Base-by-base conservation (phyloP, 2,329 filamentous ascomycete species). In the Colletotrichum cuscutae region DNA sequence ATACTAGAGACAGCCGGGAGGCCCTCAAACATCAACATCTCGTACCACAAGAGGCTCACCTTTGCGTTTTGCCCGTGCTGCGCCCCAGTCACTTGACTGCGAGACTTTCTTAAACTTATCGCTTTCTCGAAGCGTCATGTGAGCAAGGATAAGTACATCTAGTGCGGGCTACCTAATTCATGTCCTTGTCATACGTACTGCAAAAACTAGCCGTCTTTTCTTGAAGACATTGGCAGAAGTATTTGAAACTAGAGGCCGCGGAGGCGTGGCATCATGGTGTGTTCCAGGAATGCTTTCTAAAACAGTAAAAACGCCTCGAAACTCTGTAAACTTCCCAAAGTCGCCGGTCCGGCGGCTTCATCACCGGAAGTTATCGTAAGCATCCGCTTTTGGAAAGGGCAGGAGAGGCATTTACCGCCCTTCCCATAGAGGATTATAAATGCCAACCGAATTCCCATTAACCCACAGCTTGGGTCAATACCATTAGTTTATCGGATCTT, bases 381-480 rank as follows among this genome's bases (percentile, higher is more conserved):
- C 15, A n/a, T 46, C 42, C 42, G 19, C 19, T 46, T 42, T 42
- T 13, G 0, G 13, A 42, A 42, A 42, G 13, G 12, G 37, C 32
- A 42, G 37, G 15, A 42, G 13, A 15, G 15, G 37, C 37, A 42
- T 15, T 3, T 8, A 0, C 15, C 32, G 12, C 37, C 37, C 12
- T 19, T 42, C 15, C 15, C 37, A 19, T 7, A 1, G 0, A 42
- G 15, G 15, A 19, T 19, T 42, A 19, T 8, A 15, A 15, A 46
- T 46, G 19, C 15, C 19, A n/a, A 19, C 0, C 0, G 0, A 46
- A 46, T 46, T n/a, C 15, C 1, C 42, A 46, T 46, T 0, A n/a
- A 19, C 37, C 5, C 32, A 35, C 11, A 35, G 4, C 11, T 35
- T 35, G 32, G 1, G 5, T 12, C 1, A 12, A 5, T 0, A 35